Evolutionary conservation across 2,329 filamentous ascomycete species (phyloP).

Genomic region (Claviceps digitariae): DNA sequence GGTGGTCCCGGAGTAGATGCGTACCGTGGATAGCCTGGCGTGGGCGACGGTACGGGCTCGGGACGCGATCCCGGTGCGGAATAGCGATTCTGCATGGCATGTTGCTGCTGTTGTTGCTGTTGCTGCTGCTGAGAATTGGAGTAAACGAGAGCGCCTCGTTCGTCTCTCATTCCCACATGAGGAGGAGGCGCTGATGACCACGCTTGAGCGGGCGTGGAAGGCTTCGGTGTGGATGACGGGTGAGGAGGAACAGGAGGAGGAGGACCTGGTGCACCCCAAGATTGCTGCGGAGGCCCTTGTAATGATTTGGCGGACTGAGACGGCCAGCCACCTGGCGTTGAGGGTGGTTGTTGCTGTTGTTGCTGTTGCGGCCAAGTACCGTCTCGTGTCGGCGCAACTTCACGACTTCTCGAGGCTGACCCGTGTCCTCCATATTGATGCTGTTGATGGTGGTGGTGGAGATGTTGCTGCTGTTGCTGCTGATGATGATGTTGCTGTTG

Average conservation of each 20-base stretch:
- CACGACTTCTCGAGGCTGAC: constrained; percentile 28
- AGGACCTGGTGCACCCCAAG: constrained; percentile 14
- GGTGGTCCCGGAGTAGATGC: constrained; percentile 27
- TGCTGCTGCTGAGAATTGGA: constrained; percentile 19
- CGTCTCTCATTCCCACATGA: constrained; percentile 24
- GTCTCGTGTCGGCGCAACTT: constrained; percentile 24
- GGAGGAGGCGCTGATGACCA: constrained; percentile 21
- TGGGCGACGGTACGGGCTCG: constrained; percentile 25
- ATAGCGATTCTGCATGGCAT: constrained; percentile 25
- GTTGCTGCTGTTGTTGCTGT: constrained; percentile 27
- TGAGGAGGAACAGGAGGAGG: constrained; percentile 11
- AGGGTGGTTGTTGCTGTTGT: constrained; percentile 2
- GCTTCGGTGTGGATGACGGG: constrained; percentile 16
- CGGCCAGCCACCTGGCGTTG: constrained; percentile 15
- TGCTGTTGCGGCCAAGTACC: constrained; percentile 19
- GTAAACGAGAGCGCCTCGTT: constrained; percentile 24
- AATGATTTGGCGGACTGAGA: constrained; percentile 17
- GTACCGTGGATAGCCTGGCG: constrained; percentile 30
- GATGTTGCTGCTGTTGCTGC: background rate
- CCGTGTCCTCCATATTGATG: constrained; percentile 30
- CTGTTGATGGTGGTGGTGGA: background rate
- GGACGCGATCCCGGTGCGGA: constrained; percentile 25
- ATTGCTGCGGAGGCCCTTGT: constrained; percentile 21
- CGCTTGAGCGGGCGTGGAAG: constrained; percentile 19
- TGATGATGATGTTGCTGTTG: constrained; percentile 24